A percentile compares a stretch with the other conserved stretches of the same genome.
These are phyloP conservation scores for Teratosphaeria zuluensis DNA, from an alignment of 2,329 filamentous ascomycete species.

Conservation along the genomic window DNA sequence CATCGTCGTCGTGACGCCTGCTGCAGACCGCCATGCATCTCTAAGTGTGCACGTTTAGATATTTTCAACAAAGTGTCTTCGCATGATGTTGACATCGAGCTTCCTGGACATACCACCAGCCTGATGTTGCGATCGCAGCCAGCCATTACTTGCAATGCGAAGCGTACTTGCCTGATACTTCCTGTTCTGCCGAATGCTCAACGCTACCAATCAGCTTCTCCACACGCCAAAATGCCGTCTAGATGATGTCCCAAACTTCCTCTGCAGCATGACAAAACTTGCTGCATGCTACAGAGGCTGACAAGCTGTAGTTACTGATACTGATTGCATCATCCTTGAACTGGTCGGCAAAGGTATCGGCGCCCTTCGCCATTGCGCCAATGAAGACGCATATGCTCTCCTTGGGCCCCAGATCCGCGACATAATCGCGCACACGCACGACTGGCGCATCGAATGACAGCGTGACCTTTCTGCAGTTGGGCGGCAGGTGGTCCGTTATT, in stretches of 20 bases:
- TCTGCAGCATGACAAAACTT: slow-evolving; percentile 99
- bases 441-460: slow-evolving; percentile 87
- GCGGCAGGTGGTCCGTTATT: slow-evolving; percentile 90
- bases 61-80: not conserved
- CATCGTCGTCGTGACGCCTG: not conserved
- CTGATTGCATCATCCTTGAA: slow-evolving; percentile 96
- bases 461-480: slow-evolving; percentile 95
- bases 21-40: not conserved
- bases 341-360: slow-evolving; percentile 87
- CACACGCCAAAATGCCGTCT: slow-evolving; percentile 23
- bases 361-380: slow-evolving; percentile 95
- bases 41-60: not conserved
- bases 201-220: not conserved
- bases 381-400: slow-evolving; percentile 98
- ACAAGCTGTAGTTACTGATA: slow-evolving; percentile 96
- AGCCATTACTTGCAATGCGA: not conserved
- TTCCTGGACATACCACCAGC: not conserved
- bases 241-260: slow-evolving; percentile 91
- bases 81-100: slow-evolving; percentile 13
- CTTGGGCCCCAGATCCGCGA: slow-evolving; percentile 64
- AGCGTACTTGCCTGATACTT: slow-evolving; percentile 13
- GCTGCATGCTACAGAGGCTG: slow-evolving; percentile 95
- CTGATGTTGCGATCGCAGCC: slow-evolving; percentile 18
- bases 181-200: not conserved
- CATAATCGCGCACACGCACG: slow-evolving; percentile 80